phyloP scores from a whole-genome alignment of 257 asterid genomes.

The Penstemon eatonii region DNA sequence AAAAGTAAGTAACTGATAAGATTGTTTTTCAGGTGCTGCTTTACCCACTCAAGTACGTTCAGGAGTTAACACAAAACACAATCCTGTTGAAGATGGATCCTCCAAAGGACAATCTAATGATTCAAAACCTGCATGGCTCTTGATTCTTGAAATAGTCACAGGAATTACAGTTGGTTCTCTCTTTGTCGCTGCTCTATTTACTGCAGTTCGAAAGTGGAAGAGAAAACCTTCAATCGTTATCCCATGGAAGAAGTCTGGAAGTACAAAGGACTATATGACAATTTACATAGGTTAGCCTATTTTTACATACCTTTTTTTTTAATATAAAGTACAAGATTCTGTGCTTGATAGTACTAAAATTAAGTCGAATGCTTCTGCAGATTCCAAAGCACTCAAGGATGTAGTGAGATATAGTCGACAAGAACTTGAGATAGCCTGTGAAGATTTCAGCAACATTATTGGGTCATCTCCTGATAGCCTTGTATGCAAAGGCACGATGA shows the following conservation, averaged over 20 bases:
- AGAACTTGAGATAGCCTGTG: slow-evolving; percentile 95
- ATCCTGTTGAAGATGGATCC: slow-evolving; percentile 41
- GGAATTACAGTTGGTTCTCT: slow-evolving; percentile 73
- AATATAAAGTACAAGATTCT: not conserved
- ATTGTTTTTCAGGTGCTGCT: slow-evolving; percentile 39
- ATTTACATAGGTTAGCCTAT: slow-evolving; percentile 66
- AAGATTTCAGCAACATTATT: slow-evolving; percentile 97
- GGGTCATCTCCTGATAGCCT: slow-evolving; percentile 81
- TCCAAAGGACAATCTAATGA: slow-evolving; percentile 45
- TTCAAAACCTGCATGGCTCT: slow-evolving; percentile 79
- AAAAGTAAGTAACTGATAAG: not conserved
- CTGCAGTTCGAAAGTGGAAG: slow-evolving; percentile 65
- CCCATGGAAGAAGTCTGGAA: slow-evolving; percentile 89
- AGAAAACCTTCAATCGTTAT: slow-evolving; percentile 62
- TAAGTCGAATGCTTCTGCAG: slow-evolving; percentile 36
- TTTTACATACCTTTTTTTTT: not conserved
- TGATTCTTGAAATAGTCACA: slow-evolving; percentile 70
- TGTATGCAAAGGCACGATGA: slow-evolving; percentile 81
- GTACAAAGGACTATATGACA: slow-evolving; percentile 60
- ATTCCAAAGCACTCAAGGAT: slow-evolving; percentile 69
- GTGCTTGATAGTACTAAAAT: not conserved
- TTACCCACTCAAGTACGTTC: slow-evolving; percentile 46
- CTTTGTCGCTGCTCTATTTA: slow-evolving; percentile 54
- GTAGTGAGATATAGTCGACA: slow-evolving; percentile 66
- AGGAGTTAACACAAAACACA: slow-evolving; percentile 42